These are phyloP conservation scores for Leptographium procerum DNA, from an alignment of 2,329 filamentous ascomycete genomes.

Conservation along the genomic window DNA sequence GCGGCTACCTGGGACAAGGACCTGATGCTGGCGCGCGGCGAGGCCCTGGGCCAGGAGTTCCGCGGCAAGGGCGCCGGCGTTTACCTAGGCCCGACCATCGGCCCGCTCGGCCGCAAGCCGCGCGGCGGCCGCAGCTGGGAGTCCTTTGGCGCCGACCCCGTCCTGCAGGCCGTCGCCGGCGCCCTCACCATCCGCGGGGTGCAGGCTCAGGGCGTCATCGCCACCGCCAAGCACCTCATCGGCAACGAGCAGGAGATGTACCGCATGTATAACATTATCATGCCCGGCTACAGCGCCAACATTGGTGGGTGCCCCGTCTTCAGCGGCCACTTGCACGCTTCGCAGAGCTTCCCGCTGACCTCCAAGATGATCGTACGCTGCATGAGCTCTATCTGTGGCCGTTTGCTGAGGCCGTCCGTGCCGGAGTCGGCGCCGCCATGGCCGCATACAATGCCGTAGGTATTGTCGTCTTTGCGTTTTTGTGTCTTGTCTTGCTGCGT, in stretches of 20 bases:
- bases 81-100: slow-evolving; percentile 59
- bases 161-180: slow-evolving; percentile 60
- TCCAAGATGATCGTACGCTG: slow-evolving; percentile 54
- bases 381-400: slow-evolving; percentile 73
- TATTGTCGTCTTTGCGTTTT: background rate
- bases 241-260: slow-evolving; percentile 61
- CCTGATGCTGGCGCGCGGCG: slow-evolving; percentile 56
- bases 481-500: background rate
- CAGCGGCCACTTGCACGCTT: background rate
- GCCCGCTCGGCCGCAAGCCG: slow-evolving; percentile 60
- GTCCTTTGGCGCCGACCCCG: slow-evolving; percentile 59
- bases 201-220: slow-evolving; percentile 70
- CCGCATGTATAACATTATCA: slow-evolving; percentile 42
- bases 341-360: background rate
- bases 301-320: slow-evolving; percentile 25
- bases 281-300: slow-evolving; percentile 42
- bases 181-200: slow-evolving; percentile 67
- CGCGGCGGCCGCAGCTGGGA: slow-evolving; percentile 68
- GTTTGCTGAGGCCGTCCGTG: slow-evolving; percentile 60
- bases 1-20: slow-evolving; percentile 67
- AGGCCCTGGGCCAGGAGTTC: slow-evolving; percentile 59
- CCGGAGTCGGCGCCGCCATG: slow-evolving; percentile 54
- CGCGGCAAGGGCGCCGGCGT: slow-evolving; percentile 63
- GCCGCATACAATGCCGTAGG: slow-evolving; percentile 49
- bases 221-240: slow-evolving; percentile 69